Percentiles rank a stretch among this genome's conserved stretches.
Conservation (phyloP, 805 yeast genomes). For the Candida nanaspora region DNA sequence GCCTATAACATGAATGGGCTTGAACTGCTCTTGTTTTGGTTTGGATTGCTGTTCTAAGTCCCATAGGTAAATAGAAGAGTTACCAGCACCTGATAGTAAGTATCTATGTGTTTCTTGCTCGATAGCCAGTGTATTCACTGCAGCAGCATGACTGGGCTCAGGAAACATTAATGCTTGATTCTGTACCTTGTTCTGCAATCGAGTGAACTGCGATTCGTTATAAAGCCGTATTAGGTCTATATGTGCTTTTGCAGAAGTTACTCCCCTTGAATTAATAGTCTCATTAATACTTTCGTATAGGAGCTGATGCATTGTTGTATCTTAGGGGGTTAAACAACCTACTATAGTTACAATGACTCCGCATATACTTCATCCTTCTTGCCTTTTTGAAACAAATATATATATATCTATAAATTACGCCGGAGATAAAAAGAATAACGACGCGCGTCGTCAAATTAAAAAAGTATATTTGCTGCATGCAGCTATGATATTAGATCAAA, state of each 20-base stretch:
- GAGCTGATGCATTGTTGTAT: not conserved
- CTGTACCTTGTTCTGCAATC: conserved; percentile 13
- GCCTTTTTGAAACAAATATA: too few species aligned
- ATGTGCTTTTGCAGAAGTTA: not conserved
- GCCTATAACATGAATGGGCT: conserved; percentile 17
- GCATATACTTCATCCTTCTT: too few species aligned
- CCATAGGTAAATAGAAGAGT: conserved; percentile 64
- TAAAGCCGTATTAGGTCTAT: conserved; percentile 5
- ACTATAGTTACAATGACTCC: too few species aligned
- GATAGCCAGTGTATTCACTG: conserved; percentile 55
- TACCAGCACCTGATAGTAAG: conserved; percentile 67
- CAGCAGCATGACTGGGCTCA: conserved; percentile 34
- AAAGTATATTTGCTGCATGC: too few species aligned
- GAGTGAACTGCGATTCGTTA: conserved; percentile 19
- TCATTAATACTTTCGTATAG: not conserved
- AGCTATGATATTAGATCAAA: too few species aligned
- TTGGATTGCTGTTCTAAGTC: conserved; percentile 31
- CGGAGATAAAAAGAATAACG: too few species aligned
- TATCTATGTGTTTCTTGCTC: conserved; percentile 40
- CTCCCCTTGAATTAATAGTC: not conserved
- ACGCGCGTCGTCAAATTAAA: too few species aligned
- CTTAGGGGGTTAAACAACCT: too few species aligned
- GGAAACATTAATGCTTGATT: conserved; percentile 30
- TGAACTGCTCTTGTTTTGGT: conserved; percentile 9
- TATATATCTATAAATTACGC: too few species aligned